Evolutionary conservation across 805 yeast species (phyloP).

Genomic region (Barnettozyma californica): DNA sequence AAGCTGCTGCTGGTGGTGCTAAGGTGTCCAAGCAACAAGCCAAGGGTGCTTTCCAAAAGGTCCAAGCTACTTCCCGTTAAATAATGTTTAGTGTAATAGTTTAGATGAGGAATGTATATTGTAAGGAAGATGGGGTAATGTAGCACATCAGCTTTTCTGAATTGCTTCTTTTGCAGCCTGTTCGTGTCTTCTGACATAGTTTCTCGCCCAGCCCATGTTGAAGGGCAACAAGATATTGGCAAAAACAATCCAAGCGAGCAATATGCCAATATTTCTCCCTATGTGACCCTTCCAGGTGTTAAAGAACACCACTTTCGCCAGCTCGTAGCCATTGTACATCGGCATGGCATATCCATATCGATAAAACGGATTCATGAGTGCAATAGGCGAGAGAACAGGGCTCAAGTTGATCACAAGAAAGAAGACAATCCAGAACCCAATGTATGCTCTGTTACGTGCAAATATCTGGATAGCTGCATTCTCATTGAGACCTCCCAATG

Average conservation of each 20-base stretch:
- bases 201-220: conserved; percentile 11
- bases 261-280: conserved; percentile 50
- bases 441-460: conserved; percentile 49
- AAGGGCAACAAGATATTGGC: conserved; percentile 36
- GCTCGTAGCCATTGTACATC: conserved; percentile 51
- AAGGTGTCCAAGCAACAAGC: conserved; percentile 93
- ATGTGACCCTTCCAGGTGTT: conserved; percentile 46
- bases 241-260: conserved; percentile 50
- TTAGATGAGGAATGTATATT: conserved; percentile 13
- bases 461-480: conserved; percentile 45
- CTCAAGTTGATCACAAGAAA: conserved; percentile 59
- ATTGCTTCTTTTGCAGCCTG: conserved; percentile 11
- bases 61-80: conserved; percentile 95
- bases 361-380: conserved; percentile 20
- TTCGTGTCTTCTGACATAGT: conserved; percentile 11
- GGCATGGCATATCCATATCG: conserved; percentile 60
- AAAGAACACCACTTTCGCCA: conserved; percentile 48
- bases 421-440: conserved; percentile 65
- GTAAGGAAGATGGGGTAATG: background rate
- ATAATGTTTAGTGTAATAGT: conserved; percentile 7
- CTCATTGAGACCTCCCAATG: conserved; percentile 66
- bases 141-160: background rate
- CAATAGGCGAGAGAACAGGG: conserved; percentile 57
- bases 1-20: conserved; percentile 69
- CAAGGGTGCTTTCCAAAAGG: conserved; percentile 98